Base-by-base conservation (phyloP, 768 basidiomycete species). In the Zangia roseola region DNA sequence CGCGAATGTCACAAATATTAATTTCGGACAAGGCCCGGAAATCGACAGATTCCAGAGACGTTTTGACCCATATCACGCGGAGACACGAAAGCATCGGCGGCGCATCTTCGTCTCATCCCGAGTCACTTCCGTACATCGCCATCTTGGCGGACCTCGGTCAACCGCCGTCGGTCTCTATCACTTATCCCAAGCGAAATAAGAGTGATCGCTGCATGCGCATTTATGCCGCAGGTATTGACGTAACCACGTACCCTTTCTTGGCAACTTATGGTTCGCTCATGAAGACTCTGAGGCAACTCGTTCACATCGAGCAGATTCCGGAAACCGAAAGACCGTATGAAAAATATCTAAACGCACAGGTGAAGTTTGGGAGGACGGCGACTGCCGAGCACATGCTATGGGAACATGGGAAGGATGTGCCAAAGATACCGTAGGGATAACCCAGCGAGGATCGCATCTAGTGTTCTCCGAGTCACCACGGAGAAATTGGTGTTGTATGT, bases 1-100 rank as follows among this genome's bases (percentile, higher is more conserved):
- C 25, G 25, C n/a, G 8, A 16, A 25, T 35, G 6, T 54, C 49
- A 9, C 49, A 50, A 17, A 50, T 50, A 9, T 50, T 50, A 23
- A 34, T 54, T 21, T 50, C 43, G 9, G 49, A 50, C 13, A 54
- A 45, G 14, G 40, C 25, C 33, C 24, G 35, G 19, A 1, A 34
- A 6, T 35, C 43, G 6, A 8, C 6, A n/a, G n/a, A 17, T 10
- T 40, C 40, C 7, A 28, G 9, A 8, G 40, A n/a, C 3, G 10
- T 16, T 24, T 19, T 40, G n/a, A 16, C 17, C 14, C 2, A 40
- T n/a, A 26, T 25, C 38, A 40, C 40, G 23, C 26, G 14, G 17
- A 25, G 13, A 28, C 9, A 16, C 14, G n/a, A n/a, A n/a, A n/a
- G n/a, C n/a, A 16, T 26, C 3, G 10, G 13, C 13, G 8, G 26